Conservation (phyloP, 495 filamentous ascomycete species). For the Echria macrotheca region DNA sequence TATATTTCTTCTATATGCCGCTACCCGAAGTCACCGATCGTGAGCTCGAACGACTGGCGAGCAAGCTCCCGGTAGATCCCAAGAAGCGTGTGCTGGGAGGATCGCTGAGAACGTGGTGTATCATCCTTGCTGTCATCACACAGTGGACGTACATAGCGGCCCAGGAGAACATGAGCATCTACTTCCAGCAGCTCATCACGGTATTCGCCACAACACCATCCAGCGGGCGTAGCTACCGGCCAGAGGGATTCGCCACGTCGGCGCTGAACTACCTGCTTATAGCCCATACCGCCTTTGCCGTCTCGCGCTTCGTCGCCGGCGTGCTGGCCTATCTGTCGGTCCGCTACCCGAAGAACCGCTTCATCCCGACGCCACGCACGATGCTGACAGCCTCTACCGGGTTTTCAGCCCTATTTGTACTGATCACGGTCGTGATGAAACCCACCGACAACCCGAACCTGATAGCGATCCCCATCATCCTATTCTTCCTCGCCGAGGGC, state of each 20-base stretch:
- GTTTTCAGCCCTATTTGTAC: slow-evolving; percentile 39
- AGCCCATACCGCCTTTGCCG: slow-evolving; percentile 42
- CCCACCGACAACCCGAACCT: slow-evolving; percentile 42
- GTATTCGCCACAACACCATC: slow-evolving; percentile 28
- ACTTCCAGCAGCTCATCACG: slow-evolving; percentile 49
- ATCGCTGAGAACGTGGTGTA: slow-evolving; percentile 36
- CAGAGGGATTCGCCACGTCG: slow-evolving; percentile 48
- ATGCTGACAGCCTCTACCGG: slow-evolving; percentile 44
- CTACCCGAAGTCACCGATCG: slow-evolving; percentile 47
- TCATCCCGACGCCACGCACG: slow-evolving; percentile 45
- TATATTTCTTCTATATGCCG: slow-evolving; percentile 56
- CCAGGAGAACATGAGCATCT: slow-evolving; percentile 65
- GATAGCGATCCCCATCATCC: slow-evolving; percentile 50
- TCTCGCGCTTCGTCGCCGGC: slow-evolving; percentile 44
- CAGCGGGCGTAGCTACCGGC: slow-evolving; percentile 14
- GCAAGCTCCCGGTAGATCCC: slow-evolving; percentile 37
- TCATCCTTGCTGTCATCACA: slow-evolving; percentile 59
- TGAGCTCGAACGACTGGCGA: slow-evolving; percentile 42
- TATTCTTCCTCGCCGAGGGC: slow-evolving; percentile 66
- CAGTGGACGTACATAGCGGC: slow-evolving; percentile 73
- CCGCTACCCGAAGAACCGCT: slow-evolving; percentile 31
- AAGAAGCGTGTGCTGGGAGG: slow-evolving; percentile 31
- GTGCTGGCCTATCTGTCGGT: slow-evolving; percentile 47
- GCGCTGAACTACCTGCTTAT: slow-evolving; percentile 47
- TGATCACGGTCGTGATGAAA: slow-evolving; percentile 43